Evolutionary conservation across 768 basidiomycete species (phyloP).

Genomic region (Pleurotus salmoneostramineus): DNA sequence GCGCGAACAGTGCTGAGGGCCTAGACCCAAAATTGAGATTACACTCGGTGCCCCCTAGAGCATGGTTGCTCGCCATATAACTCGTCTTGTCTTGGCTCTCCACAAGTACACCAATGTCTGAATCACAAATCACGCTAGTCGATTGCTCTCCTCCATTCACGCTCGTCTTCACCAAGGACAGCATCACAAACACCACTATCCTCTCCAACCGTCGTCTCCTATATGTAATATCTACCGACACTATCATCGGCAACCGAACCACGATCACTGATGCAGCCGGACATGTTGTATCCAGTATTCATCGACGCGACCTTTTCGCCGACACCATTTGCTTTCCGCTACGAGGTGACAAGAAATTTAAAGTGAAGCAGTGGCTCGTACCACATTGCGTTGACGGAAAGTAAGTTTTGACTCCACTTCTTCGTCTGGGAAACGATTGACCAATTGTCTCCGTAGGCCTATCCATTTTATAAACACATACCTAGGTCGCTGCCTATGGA

Average conservation of each 20-base stretch:
- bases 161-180: neutral
- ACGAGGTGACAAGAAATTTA: neutral
- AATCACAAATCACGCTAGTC: neutral
- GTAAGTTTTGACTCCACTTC: neutral
- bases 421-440: neutral
- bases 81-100: too few relatives aligned
- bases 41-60: too few relatives aligned
- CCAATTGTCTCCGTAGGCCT: neutral
- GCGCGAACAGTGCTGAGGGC: too few relatives aligned
- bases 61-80: neutral
- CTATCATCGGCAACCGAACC: neutral
- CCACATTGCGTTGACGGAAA: neutral
- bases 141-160: neutral
- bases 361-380: neutral
- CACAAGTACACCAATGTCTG: neutral
- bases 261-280: conserved; percentile 1
- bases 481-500: neutral
- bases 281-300: neutral
- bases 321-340: neutral
- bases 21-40: too few relatives aligned
- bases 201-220: neutral
- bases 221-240: neutral
- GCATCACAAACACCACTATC: neutral
- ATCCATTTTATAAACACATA: neutral
- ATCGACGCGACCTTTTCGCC: neutral